These are phyloP conservation scores for Clarireedia sp. DNA, from an alignment of 2,329 filamentous ascomycete species.

Conservation along the genomic window DNA sequence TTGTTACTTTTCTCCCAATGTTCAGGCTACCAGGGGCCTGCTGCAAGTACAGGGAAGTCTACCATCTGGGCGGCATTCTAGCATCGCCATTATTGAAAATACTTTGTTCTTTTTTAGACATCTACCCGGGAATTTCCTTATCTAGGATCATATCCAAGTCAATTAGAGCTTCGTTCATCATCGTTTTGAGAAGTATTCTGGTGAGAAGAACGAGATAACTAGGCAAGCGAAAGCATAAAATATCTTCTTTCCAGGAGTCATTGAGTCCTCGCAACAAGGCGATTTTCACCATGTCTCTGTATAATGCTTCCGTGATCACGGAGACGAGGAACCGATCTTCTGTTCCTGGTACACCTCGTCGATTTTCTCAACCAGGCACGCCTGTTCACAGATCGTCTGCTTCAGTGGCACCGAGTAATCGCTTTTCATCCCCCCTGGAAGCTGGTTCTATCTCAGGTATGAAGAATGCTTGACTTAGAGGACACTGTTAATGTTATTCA, in stretches of 20 bases:
- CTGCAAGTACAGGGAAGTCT: conserved; percentile 1
- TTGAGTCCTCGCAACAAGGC: too few species aligned
- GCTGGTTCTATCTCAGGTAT: conserved; percentile 6
- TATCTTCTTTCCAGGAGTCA: background rate
- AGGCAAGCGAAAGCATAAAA: background rate
- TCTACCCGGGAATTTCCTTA: background rate
- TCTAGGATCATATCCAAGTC: background rate
- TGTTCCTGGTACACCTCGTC: background rate
- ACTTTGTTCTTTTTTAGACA: background rate
- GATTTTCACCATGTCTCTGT: background rate
- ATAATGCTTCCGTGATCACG: background rate
- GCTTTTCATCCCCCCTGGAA: background rate
- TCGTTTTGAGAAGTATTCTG: background rate
- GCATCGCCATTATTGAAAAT: background rate
- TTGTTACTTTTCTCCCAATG: too few species aligned
- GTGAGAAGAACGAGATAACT: background rate
- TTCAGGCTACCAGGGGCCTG: too few species aligned
- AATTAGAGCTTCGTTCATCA: background rate
- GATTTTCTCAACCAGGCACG: background rate
- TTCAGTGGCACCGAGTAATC: background rate
- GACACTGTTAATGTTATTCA: background rate
- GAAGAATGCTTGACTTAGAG: too few species aligned
- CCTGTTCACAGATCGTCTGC: background rate
- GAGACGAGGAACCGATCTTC: conserved; percentile 2
- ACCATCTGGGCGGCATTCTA: background rate